phyloP scores from a whole-genome alignment of 2,329 filamentous ascomycete species.

The Elsinoe australis region DNA sequence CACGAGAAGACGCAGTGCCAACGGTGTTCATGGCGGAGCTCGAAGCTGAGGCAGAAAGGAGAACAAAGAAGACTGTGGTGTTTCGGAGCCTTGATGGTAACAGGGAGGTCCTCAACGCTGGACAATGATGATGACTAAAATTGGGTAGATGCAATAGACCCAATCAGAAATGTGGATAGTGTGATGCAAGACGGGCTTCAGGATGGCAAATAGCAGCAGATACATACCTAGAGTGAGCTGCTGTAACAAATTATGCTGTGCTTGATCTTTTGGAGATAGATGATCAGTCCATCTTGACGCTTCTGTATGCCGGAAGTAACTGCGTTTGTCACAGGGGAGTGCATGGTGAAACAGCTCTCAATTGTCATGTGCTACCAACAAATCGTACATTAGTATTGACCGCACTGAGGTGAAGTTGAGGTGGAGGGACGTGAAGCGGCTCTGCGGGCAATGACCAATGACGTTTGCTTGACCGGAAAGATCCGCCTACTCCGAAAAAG shows the following conservation, averaged over 20 bases:
- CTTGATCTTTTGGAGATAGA: too few relatives aligned
- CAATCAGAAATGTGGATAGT: too few relatives aligned
- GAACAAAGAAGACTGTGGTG: neutral
- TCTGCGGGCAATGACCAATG: constrained; percentile 3
- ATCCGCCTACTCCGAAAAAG: constrained; percentile 13
- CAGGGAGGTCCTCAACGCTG: neutral
- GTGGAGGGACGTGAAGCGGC: neutral
- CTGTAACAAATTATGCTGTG: too few relatives aligned
- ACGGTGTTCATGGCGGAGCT: neutral
- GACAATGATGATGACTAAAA: neutral
- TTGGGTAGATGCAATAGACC: too few relatives aligned
- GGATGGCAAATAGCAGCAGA: too few relatives aligned
- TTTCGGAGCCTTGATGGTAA: constrained; percentile 4
- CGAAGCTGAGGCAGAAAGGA: constrained; percentile 1
- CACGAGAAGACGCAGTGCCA: neutral
- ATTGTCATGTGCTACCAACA: neutral
- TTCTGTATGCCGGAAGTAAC: too few relatives aligned
- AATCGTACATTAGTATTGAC: too few relatives aligned
- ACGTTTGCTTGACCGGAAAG: constrained; percentile 9
- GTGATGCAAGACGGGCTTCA: too few relatives aligned
- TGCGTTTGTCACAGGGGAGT: too few relatives aligned
- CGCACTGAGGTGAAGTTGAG: neutral
- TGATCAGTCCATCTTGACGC: too few relatives aligned
- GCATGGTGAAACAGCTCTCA: constrained; percentile 1
- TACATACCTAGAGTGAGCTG: too few relatives aligned